These are phyloP conservation scores for Glycine latifolia DNA, from an alignment of 306 rosid genomes.

Conservation along the genomic window DNA sequence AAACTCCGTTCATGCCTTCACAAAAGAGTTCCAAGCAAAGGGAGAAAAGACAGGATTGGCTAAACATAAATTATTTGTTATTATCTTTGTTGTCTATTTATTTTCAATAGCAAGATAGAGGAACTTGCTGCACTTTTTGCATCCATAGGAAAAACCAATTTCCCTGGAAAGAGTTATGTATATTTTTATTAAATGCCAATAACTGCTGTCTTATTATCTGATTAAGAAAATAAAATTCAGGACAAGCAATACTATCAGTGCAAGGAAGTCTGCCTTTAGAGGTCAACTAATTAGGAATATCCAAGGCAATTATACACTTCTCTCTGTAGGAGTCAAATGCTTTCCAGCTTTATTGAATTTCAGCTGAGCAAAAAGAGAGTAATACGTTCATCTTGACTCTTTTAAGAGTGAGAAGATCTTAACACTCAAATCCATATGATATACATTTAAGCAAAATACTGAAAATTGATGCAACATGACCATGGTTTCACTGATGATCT, in stretches of 20 bases:
- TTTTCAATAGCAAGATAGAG: neutral
- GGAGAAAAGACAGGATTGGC: neutral
- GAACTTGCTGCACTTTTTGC: neutral
- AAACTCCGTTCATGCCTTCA: too few species aligned
- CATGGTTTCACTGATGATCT: neutral
- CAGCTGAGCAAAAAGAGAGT: neutral
- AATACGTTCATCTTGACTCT: neutral
- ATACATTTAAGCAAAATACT: neutral
- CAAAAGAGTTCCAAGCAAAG: too few species aligned
- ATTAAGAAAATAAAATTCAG: neutral
- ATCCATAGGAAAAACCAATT: neutral
- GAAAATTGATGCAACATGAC: conserved; percentile 7
- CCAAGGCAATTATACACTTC: neutral
- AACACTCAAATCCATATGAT: neutral
- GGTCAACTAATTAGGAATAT: neutral
- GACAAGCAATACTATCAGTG: neutral
- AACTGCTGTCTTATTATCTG: neutral
- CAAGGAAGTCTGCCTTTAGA: neutral
- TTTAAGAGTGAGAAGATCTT: neutral
- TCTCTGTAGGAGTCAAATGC: neutral
- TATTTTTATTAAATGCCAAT: neutral
- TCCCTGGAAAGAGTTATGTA: neutral
- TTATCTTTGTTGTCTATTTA: neutral
- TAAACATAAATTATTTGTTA: neutral
- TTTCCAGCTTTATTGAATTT: neutral